phyloP scores from a whole-genome alignment of 805 yeast genomes.

The Sugiyamaella floridensis region DNA sequence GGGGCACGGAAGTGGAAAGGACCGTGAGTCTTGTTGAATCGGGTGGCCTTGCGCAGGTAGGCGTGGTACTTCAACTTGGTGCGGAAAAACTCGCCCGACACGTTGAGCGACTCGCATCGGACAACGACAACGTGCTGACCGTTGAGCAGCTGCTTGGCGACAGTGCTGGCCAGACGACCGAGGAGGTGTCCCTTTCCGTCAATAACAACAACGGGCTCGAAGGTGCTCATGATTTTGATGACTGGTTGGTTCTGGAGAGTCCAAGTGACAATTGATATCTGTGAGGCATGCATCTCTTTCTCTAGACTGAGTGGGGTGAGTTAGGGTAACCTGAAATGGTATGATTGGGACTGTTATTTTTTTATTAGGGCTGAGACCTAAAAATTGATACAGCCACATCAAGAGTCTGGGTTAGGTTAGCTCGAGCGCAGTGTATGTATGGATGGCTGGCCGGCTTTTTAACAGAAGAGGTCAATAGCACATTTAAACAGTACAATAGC shows the following conservation, averaged over 20 bases:
- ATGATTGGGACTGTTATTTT: background rate
- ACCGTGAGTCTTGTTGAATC: slow-evolving; percentile 98
- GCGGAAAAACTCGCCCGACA: slow-evolving; percentile 99
- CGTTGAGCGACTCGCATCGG: slow-evolving; percentile 95
- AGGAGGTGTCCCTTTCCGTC: slow-evolving; percentile 94
- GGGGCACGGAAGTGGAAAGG: slow-evolving; percentile 99
- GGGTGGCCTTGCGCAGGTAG: slow-evolving; percentile 98
- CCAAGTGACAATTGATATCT: background rate
- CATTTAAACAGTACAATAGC: too few relatives aligned
- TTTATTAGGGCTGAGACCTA: background rate
- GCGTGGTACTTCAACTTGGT: slow-evolving; percentile 99
- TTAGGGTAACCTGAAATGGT: background rate
- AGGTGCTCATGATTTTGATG: slow-evolving; percentile 57
- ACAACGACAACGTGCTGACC: slow-evolving; percentile 98
- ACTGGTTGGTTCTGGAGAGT: slow-evolving; percentile 2
- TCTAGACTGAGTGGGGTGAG: background rate
- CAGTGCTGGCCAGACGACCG: slow-evolving; percentile 98
- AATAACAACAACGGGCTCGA: slow-evolving; percentile 87
- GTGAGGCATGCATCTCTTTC: background rate
- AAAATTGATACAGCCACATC: too few relatives aligned
- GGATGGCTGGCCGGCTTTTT: too few relatives aligned
- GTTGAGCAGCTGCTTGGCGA: slow-evolving; percentile 96
- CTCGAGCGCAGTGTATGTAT: too few relatives aligned
- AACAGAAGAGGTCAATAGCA: too few relatives aligned
- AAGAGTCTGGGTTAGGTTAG: too few relatives aligned